These are phyloP conservation scores for Saprolegnia diclina DNA, from an alignment of 352 stramenopile genomes.

Conservation along the genomic window DNA sequence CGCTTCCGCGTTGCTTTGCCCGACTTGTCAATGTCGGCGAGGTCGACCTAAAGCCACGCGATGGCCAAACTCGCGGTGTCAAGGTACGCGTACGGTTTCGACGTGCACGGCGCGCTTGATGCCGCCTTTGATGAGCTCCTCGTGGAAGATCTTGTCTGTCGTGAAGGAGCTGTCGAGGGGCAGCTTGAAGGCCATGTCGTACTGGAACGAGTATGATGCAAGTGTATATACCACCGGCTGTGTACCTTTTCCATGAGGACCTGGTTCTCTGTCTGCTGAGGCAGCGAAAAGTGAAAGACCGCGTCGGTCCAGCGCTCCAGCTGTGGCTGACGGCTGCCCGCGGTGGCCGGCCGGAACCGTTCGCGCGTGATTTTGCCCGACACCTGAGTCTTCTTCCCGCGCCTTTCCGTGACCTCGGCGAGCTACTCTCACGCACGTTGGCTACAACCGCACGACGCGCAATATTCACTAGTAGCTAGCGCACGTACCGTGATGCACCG, in stretches of 20 bases:
- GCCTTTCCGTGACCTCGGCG: conserved; percentile 10
- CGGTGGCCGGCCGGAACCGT: conserved; percentile 14
- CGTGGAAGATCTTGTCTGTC: conserved; percentile 16
- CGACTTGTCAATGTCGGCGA: conserved; percentile 19
- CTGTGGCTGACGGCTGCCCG: conserved; percentile 4
- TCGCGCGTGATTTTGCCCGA: conserved; percentile 23
- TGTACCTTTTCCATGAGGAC: conserved; percentile 18
- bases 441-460: not conserved
- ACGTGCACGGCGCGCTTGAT: not conserved
- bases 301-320: conserved; percentile 25
- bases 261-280: not conserved
- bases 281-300: conserved; percentile 17
- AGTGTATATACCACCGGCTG: not conserved
- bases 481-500: conserved; percentile 8
- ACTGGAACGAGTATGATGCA: not conserved
- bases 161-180: conserved; percentile 23
- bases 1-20: conserved; percentile 9
- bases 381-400: conserved; percentile 1
- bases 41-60: conserved; percentile 20
- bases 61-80: too few relatives aligned
- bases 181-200: conserved; percentile 24
- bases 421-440: conserved; percentile 9
- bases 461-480: not conserved
- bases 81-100: not conserved
- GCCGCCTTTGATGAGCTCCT: conserved; percentile 25